These are phyloP conservation scores for Aspergillus campestris DNA, from an alignment of 495 filamentous ascomycete genomes.

Conservation along the genomic window DNA sequence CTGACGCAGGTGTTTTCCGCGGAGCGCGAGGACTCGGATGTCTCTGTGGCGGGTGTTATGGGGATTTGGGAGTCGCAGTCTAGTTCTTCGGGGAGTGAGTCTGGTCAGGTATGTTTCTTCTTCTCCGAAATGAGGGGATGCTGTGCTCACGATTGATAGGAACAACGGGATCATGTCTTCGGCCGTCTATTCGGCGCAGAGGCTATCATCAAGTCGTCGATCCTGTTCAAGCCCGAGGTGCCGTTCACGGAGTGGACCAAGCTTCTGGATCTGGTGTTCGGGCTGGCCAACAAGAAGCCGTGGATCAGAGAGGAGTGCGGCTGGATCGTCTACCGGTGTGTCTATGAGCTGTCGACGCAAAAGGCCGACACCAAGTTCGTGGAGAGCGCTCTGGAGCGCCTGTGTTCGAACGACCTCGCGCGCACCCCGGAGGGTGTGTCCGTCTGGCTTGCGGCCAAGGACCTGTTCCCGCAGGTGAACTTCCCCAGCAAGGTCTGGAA, in stretches of 20 bases:
- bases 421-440: slow-evolving; percentile 81
- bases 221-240: slow-evolving; percentile 50
- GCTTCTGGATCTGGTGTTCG: slow-evolving; percentile 45
- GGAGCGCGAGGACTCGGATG: slow-evolving; percentile 25
- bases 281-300: slow-evolving; percentile 55
- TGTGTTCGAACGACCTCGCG: slow-evolving; percentile 55
- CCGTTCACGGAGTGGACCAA: slow-evolving; percentile 49
- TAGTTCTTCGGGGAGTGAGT: slow-evolving; percentile 50
- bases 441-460: slow-evolving; percentile 67
- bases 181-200: slow-evolving; percentile 82
- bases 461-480: slow-evolving; percentile 52
- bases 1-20: slow-evolving; percentile 46
- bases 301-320: slow-evolving; percentile 88
- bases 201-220: slow-evolving; percentile 70
- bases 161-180: slow-evolving; percentile 76
- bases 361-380: slow-evolving; percentile 38
- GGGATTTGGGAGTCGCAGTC: slow-evolving; percentile 62
- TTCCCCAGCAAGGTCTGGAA: slow-evolving; percentile 68
- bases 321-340: slow-evolving; percentile 50
- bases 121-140: neutral
- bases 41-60: slow-evolving; percentile 43
- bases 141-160: slow-evolving; percentile 36
- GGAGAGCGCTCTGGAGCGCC: slow-evolving; percentile 50
- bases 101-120: slow-evolving; percentile 45
- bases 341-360: slow-evolving; percentile 34